Conservation (phyloP, 139 green algal genomes). For the Chlorella sorokiniana region DNA sequence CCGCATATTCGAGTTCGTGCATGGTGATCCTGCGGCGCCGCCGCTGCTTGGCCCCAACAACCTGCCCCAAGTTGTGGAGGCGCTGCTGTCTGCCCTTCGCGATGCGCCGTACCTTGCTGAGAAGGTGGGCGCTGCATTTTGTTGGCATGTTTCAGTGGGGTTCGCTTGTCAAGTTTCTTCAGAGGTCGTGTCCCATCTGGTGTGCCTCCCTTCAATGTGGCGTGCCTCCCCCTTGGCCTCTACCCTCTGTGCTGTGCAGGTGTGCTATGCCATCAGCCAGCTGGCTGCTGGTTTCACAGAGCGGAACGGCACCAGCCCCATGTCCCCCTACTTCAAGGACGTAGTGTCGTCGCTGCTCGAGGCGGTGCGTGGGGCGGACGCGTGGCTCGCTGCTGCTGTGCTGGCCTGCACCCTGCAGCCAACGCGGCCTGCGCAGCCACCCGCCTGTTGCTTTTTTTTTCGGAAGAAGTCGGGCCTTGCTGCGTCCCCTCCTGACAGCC, state of each 20-base stretch:
- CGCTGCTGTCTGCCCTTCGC: slow-evolving; percentile 65
- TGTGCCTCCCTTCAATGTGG: too few species aligned
- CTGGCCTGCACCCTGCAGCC: too few species aligned
- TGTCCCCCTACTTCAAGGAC: slow-evolving; percentile 89
- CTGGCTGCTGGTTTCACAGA: slow-evolving; percentile 79
- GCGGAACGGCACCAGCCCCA: slow-evolving; percentile 53
- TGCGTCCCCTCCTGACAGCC: neutral
- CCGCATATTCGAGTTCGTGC: slow-evolving; percentile 95
- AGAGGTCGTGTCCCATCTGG: too few species aligned
- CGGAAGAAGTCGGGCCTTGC: too few species aligned
- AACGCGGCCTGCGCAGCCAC: too few species aligned
- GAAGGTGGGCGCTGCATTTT: slow-evolving; percentile 53
- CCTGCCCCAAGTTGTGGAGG: slow-evolving; percentile 72
- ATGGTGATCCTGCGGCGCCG: slow-evolving; percentile 53
- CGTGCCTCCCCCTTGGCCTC: neutral
- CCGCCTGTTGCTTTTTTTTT: too few species aligned
- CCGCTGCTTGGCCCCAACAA: slow-evolving; percentile 59
- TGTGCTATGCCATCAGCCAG: slow-evolving; percentile 85
- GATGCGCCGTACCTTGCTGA: slow-evolving; percentile 88
- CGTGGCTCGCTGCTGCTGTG: neutral
- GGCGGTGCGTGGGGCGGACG: slow-evolving; percentile 32
- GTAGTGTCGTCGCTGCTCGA: slow-evolving; percentile 82
- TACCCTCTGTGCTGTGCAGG: slow-evolving; percentile 8
- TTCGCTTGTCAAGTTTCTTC: too few species aligned
- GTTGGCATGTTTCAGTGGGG: too few species aligned